Evolutionary conservation across 345 rosid genomes (phyloP).

Genomic region (Trapa incisa): DNA sequence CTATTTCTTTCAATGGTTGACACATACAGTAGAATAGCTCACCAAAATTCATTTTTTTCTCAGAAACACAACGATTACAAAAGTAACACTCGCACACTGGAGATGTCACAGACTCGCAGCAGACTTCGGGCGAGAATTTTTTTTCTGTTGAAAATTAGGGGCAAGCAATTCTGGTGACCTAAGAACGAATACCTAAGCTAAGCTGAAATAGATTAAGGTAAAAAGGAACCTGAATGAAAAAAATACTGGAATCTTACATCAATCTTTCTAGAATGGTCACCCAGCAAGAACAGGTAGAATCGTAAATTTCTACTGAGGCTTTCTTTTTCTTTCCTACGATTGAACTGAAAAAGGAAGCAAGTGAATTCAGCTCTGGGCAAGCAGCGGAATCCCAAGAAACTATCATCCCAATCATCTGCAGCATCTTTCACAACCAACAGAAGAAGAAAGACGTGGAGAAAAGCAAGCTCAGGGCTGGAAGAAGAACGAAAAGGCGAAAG

Average conservation of each 20-base stretch:
- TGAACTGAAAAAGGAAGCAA: not conserved
- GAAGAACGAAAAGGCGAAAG: not conserved
- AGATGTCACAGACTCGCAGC: not conserved
- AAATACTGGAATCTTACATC: not conserved
- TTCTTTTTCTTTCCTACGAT: not conserved
- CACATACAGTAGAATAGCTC: not conserved
- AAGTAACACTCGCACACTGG: not conserved
- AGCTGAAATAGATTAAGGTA: no score
- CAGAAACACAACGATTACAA: not conserved
- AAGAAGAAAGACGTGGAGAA: not conserved
- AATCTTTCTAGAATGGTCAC: not conserved
- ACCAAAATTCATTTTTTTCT: not conserved
- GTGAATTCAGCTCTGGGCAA: not conserved
- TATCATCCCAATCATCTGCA: no score
- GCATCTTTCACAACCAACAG: no score
- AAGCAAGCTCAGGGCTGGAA: not conserved
- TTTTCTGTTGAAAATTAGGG: not conserved
- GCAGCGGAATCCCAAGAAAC: not conserved
- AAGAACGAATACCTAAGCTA: no score
- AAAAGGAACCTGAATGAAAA: not conserved
- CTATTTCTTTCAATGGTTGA: not conserved
- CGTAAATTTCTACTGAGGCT: not conserved
- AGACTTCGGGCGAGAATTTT: no score
- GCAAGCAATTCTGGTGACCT: not conserved
- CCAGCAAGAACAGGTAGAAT: not conserved